phyloP scores from a whole-genome alignment of 805 yeast species.

The Cyberlindnera bimundalis region DNA sequence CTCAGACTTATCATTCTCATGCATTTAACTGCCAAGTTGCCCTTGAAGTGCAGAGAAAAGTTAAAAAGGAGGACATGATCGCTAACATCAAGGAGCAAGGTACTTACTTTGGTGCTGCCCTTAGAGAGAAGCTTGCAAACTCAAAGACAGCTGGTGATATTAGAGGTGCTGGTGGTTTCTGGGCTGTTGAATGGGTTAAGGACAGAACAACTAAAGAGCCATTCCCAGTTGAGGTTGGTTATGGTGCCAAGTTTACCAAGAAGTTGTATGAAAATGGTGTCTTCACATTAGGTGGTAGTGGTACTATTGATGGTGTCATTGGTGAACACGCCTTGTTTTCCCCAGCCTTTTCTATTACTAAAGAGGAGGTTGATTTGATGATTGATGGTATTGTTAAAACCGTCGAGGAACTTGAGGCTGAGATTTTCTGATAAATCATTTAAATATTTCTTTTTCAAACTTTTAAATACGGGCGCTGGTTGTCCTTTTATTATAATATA shows the following conservation, averaged over 20 bases:
- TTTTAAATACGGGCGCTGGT: too few relatives aligned
- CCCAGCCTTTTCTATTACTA: slow-evolving; percentile 40
- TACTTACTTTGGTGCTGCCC: slow-evolving; percentile 37
- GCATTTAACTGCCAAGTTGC: slow-evolving; percentile 46
- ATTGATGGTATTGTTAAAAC: slow-evolving; percentile 28
- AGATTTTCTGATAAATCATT: slow-evolving; percentile 4
- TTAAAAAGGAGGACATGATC: slow-evolving; percentile 34
- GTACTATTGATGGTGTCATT: slow-evolving; percentile 36
- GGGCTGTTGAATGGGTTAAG: slow-evolving; percentile 51
- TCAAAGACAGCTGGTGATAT: slow-evolving; percentile 44
- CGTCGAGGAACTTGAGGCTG: slow-evolving; percentile 22
- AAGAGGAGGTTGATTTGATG: slow-evolving; percentile 36
- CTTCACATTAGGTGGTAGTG: slow-evolving; percentile 37
- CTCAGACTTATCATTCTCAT: slow-evolving; percentile 49
- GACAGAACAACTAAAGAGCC: slow-evolving; percentile 45
- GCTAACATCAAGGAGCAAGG: slow-evolving; percentile 42
- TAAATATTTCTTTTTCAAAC: neutral
- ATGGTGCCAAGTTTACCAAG: slow-evolving; percentile 32
- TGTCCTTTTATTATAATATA: too few relatives aligned
- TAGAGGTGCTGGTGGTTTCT: slow-evolving; percentile 54
- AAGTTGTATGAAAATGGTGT: slow-evolving; percentile 39
- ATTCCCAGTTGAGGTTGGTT: slow-evolving; percentile 32
- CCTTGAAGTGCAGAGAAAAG: slow-evolving; percentile 41
- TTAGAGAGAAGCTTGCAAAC: slow-evolving; percentile 31
- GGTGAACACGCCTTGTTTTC: slow-evolving; percentile 48